These are phyloP conservation scores for Metschnikowia lochheadii DNA, from an alignment of 805 yeast genomes.

Conservation along the genomic window DNA sequence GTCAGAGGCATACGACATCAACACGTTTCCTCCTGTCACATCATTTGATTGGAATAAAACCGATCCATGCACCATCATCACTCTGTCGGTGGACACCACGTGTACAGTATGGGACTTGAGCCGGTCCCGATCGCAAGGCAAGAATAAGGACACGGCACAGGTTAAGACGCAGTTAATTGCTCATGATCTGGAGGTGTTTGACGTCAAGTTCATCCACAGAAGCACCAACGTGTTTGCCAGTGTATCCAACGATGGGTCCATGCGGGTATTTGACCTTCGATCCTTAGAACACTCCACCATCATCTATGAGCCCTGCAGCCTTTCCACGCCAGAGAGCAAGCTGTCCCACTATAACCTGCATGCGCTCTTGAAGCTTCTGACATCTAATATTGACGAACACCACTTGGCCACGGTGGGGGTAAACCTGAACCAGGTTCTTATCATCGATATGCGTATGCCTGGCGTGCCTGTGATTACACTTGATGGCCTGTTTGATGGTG, in stretches of 20 bases:
- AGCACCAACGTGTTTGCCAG: constrained; percentile 79
- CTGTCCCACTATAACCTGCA: constrained; percentile 26
- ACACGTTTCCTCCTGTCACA: constrained; percentile 80
- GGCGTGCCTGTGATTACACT: constrained; percentile 73
- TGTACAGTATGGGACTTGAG: constrained; percentile 92
- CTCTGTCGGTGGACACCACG: constrained; percentile 91
- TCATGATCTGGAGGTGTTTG: constrained; percentile 92
- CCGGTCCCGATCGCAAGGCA: constrained; percentile 21
- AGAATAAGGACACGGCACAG: constrained; percentile 42
- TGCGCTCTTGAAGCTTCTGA: constrained; percentile 71
- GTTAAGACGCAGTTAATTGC: constrained; percentile 95
- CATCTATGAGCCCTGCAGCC: constrained; percentile 67
- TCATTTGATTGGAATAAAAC: constrained; percentile 87
- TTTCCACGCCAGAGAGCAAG: not conserved
- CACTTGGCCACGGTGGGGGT: constrained; percentile 79
- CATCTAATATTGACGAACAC: constrained; percentile 78
- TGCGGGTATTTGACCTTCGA: constrained; percentile 86
- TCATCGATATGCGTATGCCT: constrained; percentile 84
- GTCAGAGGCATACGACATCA: constrained; percentile 41
- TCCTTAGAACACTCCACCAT: constrained; percentile 91
- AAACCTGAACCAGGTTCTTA: constrained; percentile 57
- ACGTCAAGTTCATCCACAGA: constrained; percentile 76
- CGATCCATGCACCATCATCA: constrained; percentile 67
- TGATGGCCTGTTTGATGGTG: constrained; percentile 48
- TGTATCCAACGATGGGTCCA: constrained; percentile 94